Percentiles rank a stretch among this genome's conserved stretches.
Conservation (phyloP, 2,329 filamentous ascomycete genomes). For the Phoma sp. region DNA sequence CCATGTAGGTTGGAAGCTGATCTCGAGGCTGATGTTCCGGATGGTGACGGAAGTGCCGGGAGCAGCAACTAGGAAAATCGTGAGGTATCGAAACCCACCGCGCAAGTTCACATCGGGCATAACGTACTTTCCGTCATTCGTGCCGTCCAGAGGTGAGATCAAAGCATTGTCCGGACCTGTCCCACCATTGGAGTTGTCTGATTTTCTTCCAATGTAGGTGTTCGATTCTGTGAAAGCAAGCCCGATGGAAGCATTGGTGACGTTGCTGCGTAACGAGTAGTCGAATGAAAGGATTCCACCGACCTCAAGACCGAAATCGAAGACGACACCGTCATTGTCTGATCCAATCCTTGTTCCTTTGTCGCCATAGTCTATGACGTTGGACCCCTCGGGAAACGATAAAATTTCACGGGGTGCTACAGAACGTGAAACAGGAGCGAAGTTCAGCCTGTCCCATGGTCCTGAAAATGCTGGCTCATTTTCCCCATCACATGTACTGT, state of each 20-base stretch:
- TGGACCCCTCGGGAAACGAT: background rate
- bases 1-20: conserved; percentile 61
- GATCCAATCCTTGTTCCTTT: background rate
- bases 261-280: conserved; percentile 52
- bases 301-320: conserved; percentile 67
- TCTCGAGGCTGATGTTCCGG: conserved; percentile 52
- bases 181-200: conserved; percentile 53
- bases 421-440: conserved; percentile 2
- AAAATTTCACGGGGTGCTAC: background rate
- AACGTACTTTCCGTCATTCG: conserved; percentile 48
- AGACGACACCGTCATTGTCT: conserved; percentile 44
- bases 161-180: conserved; percentile 55
- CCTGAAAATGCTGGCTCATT: background rate
- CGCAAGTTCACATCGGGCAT: conserved; percentile 57
- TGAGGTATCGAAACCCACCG: conserved; percentile 63
- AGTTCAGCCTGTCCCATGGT: conserved; percentile 5
- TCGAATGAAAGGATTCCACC: conserved; percentile 63
- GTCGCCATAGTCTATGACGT: background rate
- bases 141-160: conserved; percentile 50
- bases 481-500: conserved; percentile 1
- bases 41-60: conserved; percentile 48
- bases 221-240: conserved; percentile 54
- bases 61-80: conserved; percentile 53
- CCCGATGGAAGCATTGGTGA: conserved; percentile 44
- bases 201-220: conserved; percentile 53